Percentiles rank a stretch among this genome's conserved stretches.
Conservation (phyloP, 140 eudicot species). For the Senecio squalidus region DNA sequence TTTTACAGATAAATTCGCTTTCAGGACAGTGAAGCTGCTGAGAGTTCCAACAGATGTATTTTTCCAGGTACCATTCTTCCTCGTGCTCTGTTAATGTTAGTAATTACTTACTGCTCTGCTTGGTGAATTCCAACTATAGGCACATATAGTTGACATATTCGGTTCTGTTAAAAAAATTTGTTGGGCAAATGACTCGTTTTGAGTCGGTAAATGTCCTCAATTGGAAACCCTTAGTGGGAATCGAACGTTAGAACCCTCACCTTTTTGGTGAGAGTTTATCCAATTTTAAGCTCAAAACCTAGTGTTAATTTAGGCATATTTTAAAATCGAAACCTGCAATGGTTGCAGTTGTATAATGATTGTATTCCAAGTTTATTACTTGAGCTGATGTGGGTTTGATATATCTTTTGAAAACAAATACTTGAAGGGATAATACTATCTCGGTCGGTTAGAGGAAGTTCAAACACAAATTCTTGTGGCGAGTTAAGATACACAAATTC, state of each 20-base stretch:
- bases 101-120: not conserved
- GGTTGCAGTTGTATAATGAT: not conserved
- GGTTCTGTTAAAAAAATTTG: too few species aligned
- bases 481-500: not conserved
- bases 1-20: constrained; percentile 75
- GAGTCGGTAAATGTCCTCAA: too few species aligned
- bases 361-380: not conserved
- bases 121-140: not conserved
- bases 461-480: not conserved
- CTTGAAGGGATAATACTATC: not conserved
- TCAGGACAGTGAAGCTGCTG: constrained; percentile 75
- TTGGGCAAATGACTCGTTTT: too few species aligned
- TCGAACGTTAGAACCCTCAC: too few species aligned
- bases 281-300: too few species aligned
- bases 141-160: not conserved
- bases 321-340: too few species aligned
- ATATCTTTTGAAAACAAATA: not conserved
- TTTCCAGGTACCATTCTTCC: constrained; percentile 48
- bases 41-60: constrained; percentile 82
- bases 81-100: not conserved
- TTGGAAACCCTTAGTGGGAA: too few species aligned
- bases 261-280: too few species aligned
- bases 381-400: not conserved
- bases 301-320: too few species aligned
- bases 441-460: not conserved